Evolutionary conservation across 768 basidiomycete species (phyloP).

Genomic region (Auricularia cornea): DNA sequence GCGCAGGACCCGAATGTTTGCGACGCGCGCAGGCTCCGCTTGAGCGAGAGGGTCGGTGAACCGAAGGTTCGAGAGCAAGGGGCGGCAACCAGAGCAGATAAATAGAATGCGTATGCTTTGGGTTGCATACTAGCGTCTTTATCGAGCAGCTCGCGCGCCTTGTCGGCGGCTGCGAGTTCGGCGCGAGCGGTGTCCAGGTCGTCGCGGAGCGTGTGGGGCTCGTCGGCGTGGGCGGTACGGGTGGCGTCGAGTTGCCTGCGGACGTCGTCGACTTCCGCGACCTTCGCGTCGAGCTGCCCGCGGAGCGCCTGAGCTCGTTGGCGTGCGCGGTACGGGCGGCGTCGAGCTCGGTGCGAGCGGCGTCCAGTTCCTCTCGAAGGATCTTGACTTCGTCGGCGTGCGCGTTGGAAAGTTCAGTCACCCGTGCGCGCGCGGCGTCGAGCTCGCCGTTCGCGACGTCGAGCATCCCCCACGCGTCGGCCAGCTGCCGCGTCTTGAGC

Average conservation of each 20-base stretch:
- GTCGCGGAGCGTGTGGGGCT: not conserved
- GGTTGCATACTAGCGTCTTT: slow-evolving; percentile 57
- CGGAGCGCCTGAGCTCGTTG: slow-evolving; percentile 54
- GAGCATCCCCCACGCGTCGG: not conserved
- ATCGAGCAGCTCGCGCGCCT: not conserved
- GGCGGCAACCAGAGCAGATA: slow-evolving; percentile 72
- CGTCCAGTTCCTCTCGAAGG: too few relatives aligned
- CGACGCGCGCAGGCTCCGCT: slow-evolving; percentile 56
- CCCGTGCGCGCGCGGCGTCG: slow-evolving; percentile 62
- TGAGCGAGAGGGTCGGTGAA: slow-evolving; percentile 63
- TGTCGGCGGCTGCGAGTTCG: not conserved
- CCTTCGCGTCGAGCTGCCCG: slow-evolving; percentile 63
- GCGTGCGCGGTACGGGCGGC: too few relatives aligned
- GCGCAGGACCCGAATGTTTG: slow-evolving; percentile 46
- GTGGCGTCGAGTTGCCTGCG: too few relatives aligned
- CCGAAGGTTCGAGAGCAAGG: slow-evolving; percentile 70
- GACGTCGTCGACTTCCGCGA: slow-evolving; percentile 20
- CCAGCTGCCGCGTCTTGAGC: not conserved
- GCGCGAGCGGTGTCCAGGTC: not conserved
- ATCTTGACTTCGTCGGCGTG: too few relatives aligned
- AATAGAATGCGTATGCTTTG: slow-evolving; percentile 76
- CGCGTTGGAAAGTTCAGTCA: too few relatives aligned
- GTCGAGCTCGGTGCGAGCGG: slow-evolving; percentile 74
- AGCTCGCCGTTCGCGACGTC: slow-evolving; percentile 27
- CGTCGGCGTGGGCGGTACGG: too few relatives aligned